Percentiles rank a stretch among this genome's conserved stretches.
These are phyloP conservation scores for Thoreauomyces humboldtii DNA, from an alignment of 192 early-diverging fungal species.

Conservation along the genomic window DNA sequence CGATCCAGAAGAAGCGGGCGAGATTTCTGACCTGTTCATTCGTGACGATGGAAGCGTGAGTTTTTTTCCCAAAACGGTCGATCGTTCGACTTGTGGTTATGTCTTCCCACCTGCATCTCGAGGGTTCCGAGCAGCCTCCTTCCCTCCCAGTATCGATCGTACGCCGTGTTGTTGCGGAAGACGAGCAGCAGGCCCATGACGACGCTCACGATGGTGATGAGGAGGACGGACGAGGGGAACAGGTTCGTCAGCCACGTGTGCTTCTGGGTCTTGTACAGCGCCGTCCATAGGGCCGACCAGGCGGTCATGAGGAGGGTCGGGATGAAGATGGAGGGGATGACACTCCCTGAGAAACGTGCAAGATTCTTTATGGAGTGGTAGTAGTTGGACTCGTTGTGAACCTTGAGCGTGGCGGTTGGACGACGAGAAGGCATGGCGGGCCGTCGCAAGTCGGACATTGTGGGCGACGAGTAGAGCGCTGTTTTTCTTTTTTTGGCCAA, in stretches of 20 bases:
- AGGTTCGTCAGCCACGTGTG: slow-evolving; percentile 13
- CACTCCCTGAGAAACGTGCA: not conserved
- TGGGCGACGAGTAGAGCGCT: too few relatives aligned
- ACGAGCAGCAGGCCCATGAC: slow-evolving; percentile 40
- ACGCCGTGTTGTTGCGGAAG: slow-evolving; percentile 45
- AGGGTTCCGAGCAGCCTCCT: slow-evolving; percentile 75
- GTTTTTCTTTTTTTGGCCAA: too few relatives aligned
- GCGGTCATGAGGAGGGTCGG: slow-evolving; percentile 7
- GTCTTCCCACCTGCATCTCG: slow-evolving; percentile 50
- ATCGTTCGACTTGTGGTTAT: too few relatives aligned
- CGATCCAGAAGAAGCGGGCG: slow-evolving; percentile 75
- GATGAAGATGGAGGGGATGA: slow-evolving; percentile 12
- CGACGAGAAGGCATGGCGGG: too few relatives aligned
- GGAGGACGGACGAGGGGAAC: slow-evolving; percentile 17
- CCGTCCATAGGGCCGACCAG: slow-evolving; percentile 16
- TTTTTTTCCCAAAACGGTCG: too few relatives aligned
- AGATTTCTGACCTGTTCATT: slow-evolving; percentile 75
- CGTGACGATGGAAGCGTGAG: too few relatives aligned
- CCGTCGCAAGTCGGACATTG: too few relatives aligned
- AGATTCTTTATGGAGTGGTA: slow-evolving; percentile 14
- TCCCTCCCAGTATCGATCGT: slow-evolving; percentile 72
- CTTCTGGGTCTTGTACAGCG: slow-evolving; percentile 1
- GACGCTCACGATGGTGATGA: slow-evolving; percentile 33
- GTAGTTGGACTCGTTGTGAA: slow-evolving; percentile 28
- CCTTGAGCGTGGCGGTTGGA: too few relatives aligned